Evolutionary conservation across 2,329 filamentous ascomycete genomes (phyloP).

Genomic region (Zymoseptoria pseudotritici): DNA sequence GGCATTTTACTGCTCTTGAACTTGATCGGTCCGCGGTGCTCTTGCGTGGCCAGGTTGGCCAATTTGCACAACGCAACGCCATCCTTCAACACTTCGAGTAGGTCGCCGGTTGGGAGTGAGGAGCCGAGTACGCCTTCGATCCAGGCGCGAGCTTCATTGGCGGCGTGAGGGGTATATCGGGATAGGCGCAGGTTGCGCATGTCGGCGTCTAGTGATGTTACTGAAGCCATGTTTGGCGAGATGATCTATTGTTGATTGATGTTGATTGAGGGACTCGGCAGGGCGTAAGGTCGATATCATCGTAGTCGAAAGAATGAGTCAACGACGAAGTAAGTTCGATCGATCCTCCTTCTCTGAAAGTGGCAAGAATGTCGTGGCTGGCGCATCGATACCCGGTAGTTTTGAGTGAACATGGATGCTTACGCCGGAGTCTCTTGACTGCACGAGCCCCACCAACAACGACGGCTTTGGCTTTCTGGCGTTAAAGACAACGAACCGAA

Average conservation of each 20-base stretch:
- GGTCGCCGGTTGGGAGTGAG: slow-evolving; percentile 62
- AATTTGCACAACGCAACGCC: slow-evolving; percentile 91
- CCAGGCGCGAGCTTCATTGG: slow-evolving; percentile 77
- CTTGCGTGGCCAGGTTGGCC: slow-evolving; percentile 68
- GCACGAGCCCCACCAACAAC: not conserved
- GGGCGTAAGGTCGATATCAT: not conserved
- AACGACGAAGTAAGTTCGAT: not conserved
- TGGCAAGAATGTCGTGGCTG: not conserved
- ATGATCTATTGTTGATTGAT: not conserved
- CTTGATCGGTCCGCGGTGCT: slow-evolving; percentile 70
- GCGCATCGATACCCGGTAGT: too few species aligned
- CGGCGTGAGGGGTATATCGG: slow-evolving; percentile 85
- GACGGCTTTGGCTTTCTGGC: not conserved
- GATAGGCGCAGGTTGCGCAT: slow-evolving; percentile 87
- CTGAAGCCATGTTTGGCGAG: slow-evolving; percentile 67
- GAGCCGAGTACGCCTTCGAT: slow-evolving; percentile 76
- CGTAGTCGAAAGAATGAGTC: not conserved
- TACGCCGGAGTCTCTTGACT: not conserved
- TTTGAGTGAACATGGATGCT: not conserved
- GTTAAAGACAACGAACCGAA: too few species aligned
- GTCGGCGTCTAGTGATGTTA: slow-evolving; percentile 89
- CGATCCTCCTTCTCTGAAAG: not conserved
- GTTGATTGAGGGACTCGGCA: not conserved
- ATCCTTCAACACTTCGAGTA: slow-evolving; percentile 82
- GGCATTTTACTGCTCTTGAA: slow-evolving; percentile 93